phyloP scores from a whole-genome alignment of 2,329 filamentous ascomycete species.

The Amylocarpus encephaloides region DNA sequence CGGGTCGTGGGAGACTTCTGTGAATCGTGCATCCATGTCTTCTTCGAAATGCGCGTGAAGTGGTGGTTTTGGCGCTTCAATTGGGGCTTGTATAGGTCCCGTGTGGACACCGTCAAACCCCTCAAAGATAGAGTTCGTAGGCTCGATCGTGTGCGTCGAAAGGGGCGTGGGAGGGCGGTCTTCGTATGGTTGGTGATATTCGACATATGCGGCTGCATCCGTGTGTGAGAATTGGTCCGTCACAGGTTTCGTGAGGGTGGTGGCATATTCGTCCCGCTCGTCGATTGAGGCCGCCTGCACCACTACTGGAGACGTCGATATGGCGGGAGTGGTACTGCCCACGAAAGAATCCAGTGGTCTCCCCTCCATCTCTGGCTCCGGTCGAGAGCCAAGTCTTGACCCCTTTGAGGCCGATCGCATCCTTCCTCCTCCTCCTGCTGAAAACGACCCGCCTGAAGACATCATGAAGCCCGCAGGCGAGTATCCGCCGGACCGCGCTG shows the following conservation, averaged over 20 bases:
- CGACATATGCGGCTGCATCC: conserved; percentile 4
- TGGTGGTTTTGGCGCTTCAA: not conserved
- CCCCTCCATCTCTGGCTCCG: conserved; percentile 32
- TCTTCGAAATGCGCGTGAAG: not conserved
- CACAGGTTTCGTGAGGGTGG: conserved; percentile 22
- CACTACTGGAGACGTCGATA: conserved; percentile 18
- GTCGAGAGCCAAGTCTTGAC: conserved; percentile 33
- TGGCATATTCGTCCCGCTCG: conserved; percentile 25
- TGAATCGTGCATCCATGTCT: not conserved
- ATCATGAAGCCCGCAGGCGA: conserved; percentile 62
- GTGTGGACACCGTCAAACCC: conserved; percentile 81
- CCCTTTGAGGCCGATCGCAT: conserved; percentile 50
- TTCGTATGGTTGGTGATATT: not conserved
- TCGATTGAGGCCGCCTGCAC: conserved; percentile 22
- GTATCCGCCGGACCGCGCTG: conserved; percentile 63
- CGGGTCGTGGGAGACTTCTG: not conserved
- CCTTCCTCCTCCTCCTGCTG: conserved; percentile 38
- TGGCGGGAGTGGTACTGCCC: conserved; percentile 15
- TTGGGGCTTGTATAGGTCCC: conserved; percentile 13
- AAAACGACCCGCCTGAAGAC: conserved; percentile 57
- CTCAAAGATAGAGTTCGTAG: conserved; percentile 61
- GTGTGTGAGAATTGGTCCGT: conserved; percentile 15
- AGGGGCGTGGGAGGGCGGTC: conserved; percentile 23
- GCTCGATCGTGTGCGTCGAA: conserved; percentile 48
- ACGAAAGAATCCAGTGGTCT: conserved; percentile 31